phyloP scores from a whole-genome alignment of 2,329 filamentous ascomycete genomes.

The Cordyceps cicadae region DNA sequence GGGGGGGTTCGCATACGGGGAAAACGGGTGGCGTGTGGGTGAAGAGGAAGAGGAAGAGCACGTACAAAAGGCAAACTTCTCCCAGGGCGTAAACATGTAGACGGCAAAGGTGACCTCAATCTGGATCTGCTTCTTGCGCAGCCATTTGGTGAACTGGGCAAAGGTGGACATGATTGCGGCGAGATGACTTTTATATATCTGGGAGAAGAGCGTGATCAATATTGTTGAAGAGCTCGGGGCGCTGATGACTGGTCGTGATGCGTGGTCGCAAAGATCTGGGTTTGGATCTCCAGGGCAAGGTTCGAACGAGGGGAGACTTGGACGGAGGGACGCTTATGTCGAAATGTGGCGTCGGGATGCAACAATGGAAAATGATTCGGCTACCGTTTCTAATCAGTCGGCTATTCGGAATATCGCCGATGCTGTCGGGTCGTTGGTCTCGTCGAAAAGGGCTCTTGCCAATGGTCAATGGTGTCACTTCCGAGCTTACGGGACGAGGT shows the following conservation, averaged over 20 bases:
- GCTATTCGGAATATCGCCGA: too few relatives aligned
- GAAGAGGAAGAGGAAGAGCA: conserved; percentile 13
- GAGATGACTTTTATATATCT: neutral
- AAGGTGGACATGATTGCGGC: conserved; percentile 27
- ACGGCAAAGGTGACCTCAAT: conserved; percentile 94
- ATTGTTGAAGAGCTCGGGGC: neutral
- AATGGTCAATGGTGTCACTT: neutral
- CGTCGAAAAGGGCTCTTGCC: neutral
- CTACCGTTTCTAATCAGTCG: too few relatives aligned
- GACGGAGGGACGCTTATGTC: too few relatives aligned
- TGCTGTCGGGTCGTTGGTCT: neutral
- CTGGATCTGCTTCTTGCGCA: conserved; percentile 94
- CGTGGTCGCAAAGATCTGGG: neutral
- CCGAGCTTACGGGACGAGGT: neutral
- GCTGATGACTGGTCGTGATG: neutral
- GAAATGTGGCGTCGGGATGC: too few relatives aligned
- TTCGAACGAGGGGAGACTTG: neutral
- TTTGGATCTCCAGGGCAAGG: neutral
- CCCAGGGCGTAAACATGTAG: conserved; percentile 93
- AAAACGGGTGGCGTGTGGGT: neutral
- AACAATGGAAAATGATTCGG: too few relatives aligned
- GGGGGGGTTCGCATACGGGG: neutral
- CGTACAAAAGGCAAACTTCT: conserved; percentile 97
- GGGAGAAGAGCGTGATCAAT: neutral
- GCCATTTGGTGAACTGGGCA: conserved; percentile 64